Evolutionary conservation across 2,329 filamentous ascomycete genomes (phyloP).

Genomic region (Nothopassalora personata): DNA sequence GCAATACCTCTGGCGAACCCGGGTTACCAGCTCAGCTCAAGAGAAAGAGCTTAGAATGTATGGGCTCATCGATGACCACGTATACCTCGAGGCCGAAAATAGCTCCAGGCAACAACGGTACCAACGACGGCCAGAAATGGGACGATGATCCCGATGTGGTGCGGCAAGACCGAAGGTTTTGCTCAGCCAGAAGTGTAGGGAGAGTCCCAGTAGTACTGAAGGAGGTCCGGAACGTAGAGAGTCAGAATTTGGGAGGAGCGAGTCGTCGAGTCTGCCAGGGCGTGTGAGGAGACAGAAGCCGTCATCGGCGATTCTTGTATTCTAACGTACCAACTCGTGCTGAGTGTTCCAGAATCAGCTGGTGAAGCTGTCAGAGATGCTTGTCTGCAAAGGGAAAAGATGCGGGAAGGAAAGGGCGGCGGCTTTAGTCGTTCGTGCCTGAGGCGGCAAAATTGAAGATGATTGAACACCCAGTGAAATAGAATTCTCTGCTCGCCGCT

Average conservation of each 20-base stretch:
- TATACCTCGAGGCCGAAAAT: slow-evolving; percentile 7
- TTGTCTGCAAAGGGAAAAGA: neutral
- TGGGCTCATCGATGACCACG: slow-evolving; percentile 9
- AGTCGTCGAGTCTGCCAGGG: no score
- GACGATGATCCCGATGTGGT: neutral
- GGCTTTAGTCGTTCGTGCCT: neutral
- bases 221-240: no score
- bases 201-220: no score
- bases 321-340: no score
- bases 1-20: slow-evolving; percentile 15
- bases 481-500: neutral
- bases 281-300: no score
- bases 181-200: no score
- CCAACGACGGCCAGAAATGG: neutral
- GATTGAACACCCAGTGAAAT: neutral
- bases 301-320: no score
- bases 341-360: no score
- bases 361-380: neutral
- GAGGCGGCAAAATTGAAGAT: neutral
- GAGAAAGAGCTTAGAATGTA: slow-evolving; percentile 15
- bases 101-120: neutral
- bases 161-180: no score
- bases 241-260: no score
- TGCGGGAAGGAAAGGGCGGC: no score
- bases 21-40: slow-evolving; percentile 11